Percentiles rank a stretch among this genome's conserved stretches.
These are phyloP conservation scores for Xanthoconium purpureum DNA, from an alignment of 768 basidiomycete genomes.

Conservation along the genomic window DNA sequence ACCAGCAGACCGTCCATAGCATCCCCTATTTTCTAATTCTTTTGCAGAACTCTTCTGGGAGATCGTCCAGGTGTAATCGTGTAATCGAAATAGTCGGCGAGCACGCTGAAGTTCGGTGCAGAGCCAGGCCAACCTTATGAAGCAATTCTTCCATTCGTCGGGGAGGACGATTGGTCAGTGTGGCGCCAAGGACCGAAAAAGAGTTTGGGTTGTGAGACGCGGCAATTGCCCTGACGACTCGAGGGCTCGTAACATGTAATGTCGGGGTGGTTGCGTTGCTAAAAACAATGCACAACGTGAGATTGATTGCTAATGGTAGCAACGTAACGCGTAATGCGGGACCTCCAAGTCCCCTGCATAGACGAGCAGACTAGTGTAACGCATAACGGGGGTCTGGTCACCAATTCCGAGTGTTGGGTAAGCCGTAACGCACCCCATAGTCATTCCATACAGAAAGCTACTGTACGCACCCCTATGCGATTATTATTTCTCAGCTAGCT, in stretches of 20 bases:
- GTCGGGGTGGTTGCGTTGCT: too few relatives aligned
- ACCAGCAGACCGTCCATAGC: conserved; percentile 12
- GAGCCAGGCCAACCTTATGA: conserved; percentile 28
- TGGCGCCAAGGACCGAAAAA: conserved; percentile 32
- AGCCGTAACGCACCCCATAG: too few relatives aligned
- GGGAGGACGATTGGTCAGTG: conserved; percentile 16
- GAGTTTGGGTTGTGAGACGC: conserved; percentile 27
- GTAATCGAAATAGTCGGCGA: conserved; percentile 32
- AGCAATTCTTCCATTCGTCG: conserved; percentile 29
- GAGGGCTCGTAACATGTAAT: conserved; percentile 12
- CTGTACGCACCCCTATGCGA: too few relatives aligned
- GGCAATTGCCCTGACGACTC: conserved; percentile 37
- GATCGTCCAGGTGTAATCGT: conserved; percentile 13
- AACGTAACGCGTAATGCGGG: too few relatives aligned
- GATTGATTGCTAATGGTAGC: too few relatives aligned
- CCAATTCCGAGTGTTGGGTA: too few relatives aligned
- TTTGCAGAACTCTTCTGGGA: conserved; percentile 30
- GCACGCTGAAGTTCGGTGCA: conserved; percentile 37
- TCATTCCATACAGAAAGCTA: too few relatives aligned
- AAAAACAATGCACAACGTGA: too few relatives aligned
- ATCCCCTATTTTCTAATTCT: conserved; percentile 28
- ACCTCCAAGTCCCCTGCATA: too few relatives aligned
- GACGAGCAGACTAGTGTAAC: too few relatives aligned
- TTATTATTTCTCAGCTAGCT: too few relatives aligned
- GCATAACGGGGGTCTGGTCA: too few relatives aligned